phyloP scores from a whole-genome alignment of 129 eudicot genomes.

The Centaurea solstitialis region DNA sequence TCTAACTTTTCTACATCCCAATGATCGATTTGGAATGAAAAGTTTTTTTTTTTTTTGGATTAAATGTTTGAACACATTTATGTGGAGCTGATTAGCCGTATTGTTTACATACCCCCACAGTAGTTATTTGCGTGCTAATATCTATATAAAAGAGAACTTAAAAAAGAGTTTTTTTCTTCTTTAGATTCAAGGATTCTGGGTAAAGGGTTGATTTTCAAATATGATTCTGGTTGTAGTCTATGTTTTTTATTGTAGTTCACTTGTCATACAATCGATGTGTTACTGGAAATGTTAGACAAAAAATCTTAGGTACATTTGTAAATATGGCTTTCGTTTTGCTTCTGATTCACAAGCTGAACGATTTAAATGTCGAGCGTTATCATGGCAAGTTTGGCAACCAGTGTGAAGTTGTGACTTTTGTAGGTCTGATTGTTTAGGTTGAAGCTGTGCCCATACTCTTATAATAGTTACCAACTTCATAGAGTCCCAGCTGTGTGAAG shows the following conservation, averaged over 20 bases:
- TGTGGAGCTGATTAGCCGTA: conserved; percentile 15
- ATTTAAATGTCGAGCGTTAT: background rate
- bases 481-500: background rate
- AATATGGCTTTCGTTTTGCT: background rate
- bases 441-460: background rate
- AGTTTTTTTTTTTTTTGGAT: conserved; percentile 2
- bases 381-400: background rate
- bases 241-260: background rate
- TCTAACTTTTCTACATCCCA: background rate
- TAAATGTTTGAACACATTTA: background rate
- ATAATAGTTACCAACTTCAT: background rate
- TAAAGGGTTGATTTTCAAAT: background rate
- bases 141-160: background rate
- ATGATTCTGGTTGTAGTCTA: background rate
- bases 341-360: background rate
- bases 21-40: background rate
- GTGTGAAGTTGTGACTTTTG: background rate
- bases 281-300: background rate
- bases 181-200: background rate
- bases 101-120: background rate
- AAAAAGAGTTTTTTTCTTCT: background rate
- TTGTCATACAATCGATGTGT: background rate
- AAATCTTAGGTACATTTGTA: background rate
- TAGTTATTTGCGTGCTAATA: background rate
- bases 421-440: background rate